Percentiles rank a stretch among this genome's conserved stretches.
Conservation (phyloP, 75 land plant species). For the Gnetum montanum region DNA sequence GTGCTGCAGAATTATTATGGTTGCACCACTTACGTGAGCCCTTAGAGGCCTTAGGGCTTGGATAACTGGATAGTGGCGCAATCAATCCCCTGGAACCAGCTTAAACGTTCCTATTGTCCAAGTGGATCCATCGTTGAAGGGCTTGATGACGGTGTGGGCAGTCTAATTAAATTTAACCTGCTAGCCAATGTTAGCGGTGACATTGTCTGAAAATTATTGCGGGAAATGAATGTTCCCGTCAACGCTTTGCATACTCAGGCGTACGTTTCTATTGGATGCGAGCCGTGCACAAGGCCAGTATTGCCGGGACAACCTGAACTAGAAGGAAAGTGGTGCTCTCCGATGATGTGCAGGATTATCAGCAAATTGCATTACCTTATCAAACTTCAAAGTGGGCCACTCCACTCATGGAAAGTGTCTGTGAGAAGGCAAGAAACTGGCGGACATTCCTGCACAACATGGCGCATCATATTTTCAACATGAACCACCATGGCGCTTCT, state of each 20-base stretch:
- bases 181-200: slow-evolving; percentile 63
- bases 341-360: too few species aligned
- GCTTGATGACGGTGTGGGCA: slow-evolving; percentile 80
- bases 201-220: slow-evolving; percentile 76
- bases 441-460: too few species aligned
- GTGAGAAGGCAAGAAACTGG: too few species aligned
- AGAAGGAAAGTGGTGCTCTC: slow-evolving; percentile 98
- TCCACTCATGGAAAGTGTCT: too few species aligned
- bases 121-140: slow-evolving; percentile 84
- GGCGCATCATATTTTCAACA: too few species aligned
- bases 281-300: slow-evolving; percentile 91
- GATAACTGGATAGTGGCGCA: slow-evolving; percentile 96
- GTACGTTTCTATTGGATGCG: slow-evolving; percentile 87
- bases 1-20: slow-evolving; percentile 85
- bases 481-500: too few species aligned
- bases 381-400: too few species aligned
- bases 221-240: slow-evolving; percentile 83
- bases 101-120: slow-evolving; percentile 80
- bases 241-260: slow-evolving; percentile 74
- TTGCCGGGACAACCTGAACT: slow-evolving; percentile 89
- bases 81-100: slow-evolving; percentile 90
- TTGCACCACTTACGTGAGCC: slow-evolving; percentile 66
- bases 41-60: slow-evolving; percentile 78
- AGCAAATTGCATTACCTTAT: too few species aligned
- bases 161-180: slow-evolving; percentile 89